A percentile compares a stretch with the other conserved stretches of the same genome.
phyloP scores from a whole-genome alignment of 345 rosid genomes.

The Eucalyptus paniculata region DNA sequence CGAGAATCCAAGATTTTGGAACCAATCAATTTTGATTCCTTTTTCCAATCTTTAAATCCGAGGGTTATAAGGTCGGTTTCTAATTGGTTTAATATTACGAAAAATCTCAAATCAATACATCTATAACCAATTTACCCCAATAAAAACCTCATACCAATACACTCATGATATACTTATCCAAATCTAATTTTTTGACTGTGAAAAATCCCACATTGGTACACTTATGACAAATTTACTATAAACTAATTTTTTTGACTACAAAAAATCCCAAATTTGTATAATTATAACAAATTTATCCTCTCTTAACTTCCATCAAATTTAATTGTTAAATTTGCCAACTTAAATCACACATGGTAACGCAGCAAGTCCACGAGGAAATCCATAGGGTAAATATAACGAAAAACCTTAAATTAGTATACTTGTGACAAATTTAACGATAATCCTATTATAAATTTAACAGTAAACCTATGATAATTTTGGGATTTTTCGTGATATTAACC shows the following conservation, averaged over 20 bases:
- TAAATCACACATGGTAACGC: no score
- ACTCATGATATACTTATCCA: fast-evolving
- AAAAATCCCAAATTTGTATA: no score
- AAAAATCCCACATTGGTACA: fast-evolving
- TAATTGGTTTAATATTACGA: fast-evolving
- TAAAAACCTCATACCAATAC: fast-evolving
- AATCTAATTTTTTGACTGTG: no score
- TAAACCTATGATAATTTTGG: no score
- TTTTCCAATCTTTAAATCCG: not conserved
- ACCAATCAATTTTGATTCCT: not conserved
- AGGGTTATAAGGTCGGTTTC: fast-evolving
- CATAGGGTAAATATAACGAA: no score
- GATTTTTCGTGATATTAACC: fast-evolving
- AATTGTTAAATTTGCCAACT: no score
- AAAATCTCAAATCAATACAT: no score
- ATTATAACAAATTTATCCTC: fast-evolving
- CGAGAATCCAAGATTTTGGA: not conserved
- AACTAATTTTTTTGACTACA: fast-evolving
- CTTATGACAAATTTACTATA: no score
- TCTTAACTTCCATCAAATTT: fast-evolving
- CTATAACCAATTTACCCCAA: fast-evolving
- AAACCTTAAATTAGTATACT: no score
- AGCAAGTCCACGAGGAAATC: no score
- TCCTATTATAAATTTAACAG: fast-evolving
- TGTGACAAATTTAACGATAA: no score